Evolutionary conservation across 192 early-diverging fungal genomes (phyloP).

Genomic region (Powellomyces hirtus): DNA sequence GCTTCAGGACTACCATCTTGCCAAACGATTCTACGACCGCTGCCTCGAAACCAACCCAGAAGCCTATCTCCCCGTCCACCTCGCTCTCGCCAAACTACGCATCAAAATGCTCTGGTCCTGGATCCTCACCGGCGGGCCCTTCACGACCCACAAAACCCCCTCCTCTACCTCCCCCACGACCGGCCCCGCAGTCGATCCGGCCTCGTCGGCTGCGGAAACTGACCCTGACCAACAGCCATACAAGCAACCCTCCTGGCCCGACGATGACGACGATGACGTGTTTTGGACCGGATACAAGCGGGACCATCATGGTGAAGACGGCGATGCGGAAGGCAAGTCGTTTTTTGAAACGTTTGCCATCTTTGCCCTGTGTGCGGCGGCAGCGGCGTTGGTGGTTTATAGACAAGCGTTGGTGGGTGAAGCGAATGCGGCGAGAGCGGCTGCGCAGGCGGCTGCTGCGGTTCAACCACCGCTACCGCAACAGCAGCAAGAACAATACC

Average conservation of each 20-base stretch:
- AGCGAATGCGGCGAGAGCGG: background rate
- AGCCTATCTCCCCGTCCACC: conserved; percentile 71
- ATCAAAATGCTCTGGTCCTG: conserved; percentile 34
- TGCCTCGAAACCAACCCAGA: conserved; percentile 75
- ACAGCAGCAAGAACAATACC: too few species aligned
- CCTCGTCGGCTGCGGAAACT: too few species aligned
- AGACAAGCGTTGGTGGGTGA: background rate
- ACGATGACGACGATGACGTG: background rate
- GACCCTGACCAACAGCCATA: background rate
- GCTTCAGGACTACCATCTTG: conserved; percentile 80
- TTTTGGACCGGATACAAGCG: background rate
- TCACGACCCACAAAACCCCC: background rate
- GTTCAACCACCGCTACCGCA: too few species aligned
- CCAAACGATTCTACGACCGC: conserved; percentile 89
- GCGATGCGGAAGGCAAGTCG: background rate
- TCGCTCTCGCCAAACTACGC: conserved; percentile 72
- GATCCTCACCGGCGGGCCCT: background rate
- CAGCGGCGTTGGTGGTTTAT: background rate
- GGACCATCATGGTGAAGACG: background rate
- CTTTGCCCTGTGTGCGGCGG: conserved; percentile 4
- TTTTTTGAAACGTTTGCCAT: background rate
- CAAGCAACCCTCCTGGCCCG: background rate
- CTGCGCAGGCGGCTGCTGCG: background rate
- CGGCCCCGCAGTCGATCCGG: too few species aligned
- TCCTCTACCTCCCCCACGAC: background rate